A percentile compares a stretch with the other conserved stretches of the same genome.
Conservation (phyloP, 2,329 filamentous ascomycete species). For the Harringtonia lauricola region DNA sequence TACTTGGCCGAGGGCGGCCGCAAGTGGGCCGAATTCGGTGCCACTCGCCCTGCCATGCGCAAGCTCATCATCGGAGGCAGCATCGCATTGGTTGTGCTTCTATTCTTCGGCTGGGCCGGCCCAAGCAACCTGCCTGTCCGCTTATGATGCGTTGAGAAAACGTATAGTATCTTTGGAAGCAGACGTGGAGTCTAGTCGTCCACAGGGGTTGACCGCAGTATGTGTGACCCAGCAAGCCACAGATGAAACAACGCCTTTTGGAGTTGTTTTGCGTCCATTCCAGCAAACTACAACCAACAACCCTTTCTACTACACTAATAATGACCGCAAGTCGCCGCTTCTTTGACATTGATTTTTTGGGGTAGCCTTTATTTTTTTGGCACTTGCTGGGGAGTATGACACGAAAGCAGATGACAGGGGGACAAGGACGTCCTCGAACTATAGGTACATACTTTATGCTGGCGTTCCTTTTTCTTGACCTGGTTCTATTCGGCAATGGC, state of each 20-base stretch:
- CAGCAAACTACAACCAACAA: not conserved
- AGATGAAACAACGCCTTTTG: too few species aligned
- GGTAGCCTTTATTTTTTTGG: not conserved
- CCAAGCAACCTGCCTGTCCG: slow-evolving; percentile 6
- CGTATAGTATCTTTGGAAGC: not conserved
- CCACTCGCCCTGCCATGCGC: slow-evolving; percentile 63
- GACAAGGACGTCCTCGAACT: not conserved
- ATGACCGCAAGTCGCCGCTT: not conserved
- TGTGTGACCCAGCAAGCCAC: too few species aligned
- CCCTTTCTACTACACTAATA: not conserved
- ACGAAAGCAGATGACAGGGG: slow-evolving; percentile 1
- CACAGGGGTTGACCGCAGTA: too few species aligned
- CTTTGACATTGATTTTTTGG: not conserved
- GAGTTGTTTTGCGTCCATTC: too few species aligned
- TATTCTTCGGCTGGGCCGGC: slow-evolving; percentile 44
- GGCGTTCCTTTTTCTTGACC: not conserved
- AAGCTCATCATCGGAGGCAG: slow-evolving; percentile 62
- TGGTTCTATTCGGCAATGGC: not conserved
- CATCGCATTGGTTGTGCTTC: slow-evolving; percentile 53
- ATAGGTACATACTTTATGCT: slow-evolving; percentile 9
- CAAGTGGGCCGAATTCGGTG: slow-evolving; percentile 79
- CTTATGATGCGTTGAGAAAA: not conserved
- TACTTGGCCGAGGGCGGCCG: slow-evolving; percentile 62
- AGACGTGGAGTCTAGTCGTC: too few species aligned
- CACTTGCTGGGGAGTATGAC: slow-evolving; percentile 5